phyloP scores from a whole-genome alignment of 768 basidiomycete genomes.

The Ramaria rubella region DNA sequence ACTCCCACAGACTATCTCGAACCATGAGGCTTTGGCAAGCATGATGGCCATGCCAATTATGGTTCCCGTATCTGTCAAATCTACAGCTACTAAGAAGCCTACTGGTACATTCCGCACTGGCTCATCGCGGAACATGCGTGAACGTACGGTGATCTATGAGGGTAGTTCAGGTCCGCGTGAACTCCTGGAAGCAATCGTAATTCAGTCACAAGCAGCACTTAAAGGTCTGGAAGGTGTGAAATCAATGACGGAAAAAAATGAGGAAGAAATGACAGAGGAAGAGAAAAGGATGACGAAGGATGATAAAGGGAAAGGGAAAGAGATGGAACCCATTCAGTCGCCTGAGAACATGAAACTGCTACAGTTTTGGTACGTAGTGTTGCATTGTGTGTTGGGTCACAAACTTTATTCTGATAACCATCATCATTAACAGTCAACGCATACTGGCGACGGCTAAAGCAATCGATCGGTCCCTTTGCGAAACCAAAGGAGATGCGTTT shows the following conservation, averaged over 20 bases:
- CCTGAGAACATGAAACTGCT: slow-evolving; percentile 78
- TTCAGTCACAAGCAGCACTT: slow-evolving; percentile 88
- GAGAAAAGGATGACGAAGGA: slow-evolving; percentile 78
- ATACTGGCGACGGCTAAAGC: slow-evolving; percentile 76
- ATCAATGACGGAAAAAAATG: slow-evolving; percentile 32
- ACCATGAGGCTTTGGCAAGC: slow-evolving; percentile 86
- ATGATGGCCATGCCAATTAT: slow-evolving; percentile 98
- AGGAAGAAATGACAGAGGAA: slow-evolving; percentile 79
- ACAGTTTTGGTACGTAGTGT: slow-evolving; percentile 51
- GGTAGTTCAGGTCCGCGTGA: slow-evolving; percentile 88
- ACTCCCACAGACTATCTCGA: slow-evolving; percentile 69
- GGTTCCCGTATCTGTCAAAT: slow-evolving; percentile 67
- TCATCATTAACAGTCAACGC: slow-evolving; percentile 38
- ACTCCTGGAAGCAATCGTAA: slow-evolving; percentile 82
- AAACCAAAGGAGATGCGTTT: slow-evolving; percentile 86
- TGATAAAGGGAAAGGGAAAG: slow-evolving; percentile 62
- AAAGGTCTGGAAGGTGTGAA: slow-evolving; percentile 75
- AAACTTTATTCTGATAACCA: neutral
- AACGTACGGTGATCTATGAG: slow-evolving; percentile 83
- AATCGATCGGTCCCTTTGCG: slow-evolving; percentile 81
- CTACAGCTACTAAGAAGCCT: slow-evolving; percentile 48
- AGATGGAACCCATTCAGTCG: slow-evolving; percentile 36
- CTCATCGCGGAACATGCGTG: slow-evolving; percentile 48
- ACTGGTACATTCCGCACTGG: slow-evolving; percentile 14
- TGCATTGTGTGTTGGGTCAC: neutral